Base-by-base conservation (phyloP, 1,139 yeast genomes). In the Taphrina flavorubra region DNA sequence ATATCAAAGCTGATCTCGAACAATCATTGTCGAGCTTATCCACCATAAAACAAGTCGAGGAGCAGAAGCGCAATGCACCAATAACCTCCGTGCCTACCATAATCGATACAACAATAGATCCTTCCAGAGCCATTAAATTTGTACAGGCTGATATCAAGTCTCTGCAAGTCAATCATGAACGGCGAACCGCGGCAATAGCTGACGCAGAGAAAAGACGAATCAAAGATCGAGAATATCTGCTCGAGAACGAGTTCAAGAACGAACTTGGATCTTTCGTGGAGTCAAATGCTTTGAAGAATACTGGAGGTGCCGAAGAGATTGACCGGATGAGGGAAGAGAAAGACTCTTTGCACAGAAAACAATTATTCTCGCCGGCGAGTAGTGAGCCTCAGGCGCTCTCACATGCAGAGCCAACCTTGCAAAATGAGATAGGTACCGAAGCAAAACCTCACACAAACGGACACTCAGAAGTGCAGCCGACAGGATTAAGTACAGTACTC, bases 211-310 rank as follows among this genome's bases (percentile, higher is more conserved):
- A 86, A 74, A 77, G 91, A 51, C 83, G 98, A 75, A 87, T 87
- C 74, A 86, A 84, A 73, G 96, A 91, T 75, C 83, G 85, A 70
- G 87, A 84, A 72, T 79, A 87, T 73, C 79, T 86, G 73, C 81
- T 82, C 62, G 74, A 70, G 7, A 87, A 86, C 72, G 88, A 87
- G 70, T 92, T 92, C 74, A 91, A 89, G 76, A 92, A 89, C 73
- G 98, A 92, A 75, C 80, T 92, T n/a, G 96, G 88, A 0, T 89
- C 85, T 51, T 92, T 91, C 81, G 97, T 92, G 5, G 92, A 83
- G 10, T 94, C 87, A 65, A 83, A 85, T 49, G 88, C 84, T 74
- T 81, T 92, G 70, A 90, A 89, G 75, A 88, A 86, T 72, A 86
- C 91, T 40, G 98, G 97, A 2, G 97, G 98, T 1, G 84, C 92